Percentiles rank a stretch among this genome's conserved stretches.
phyloP scores from a whole-genome alignment of 2,329 filamentous ascomycete species.

The Eutypa lata region DNA sequence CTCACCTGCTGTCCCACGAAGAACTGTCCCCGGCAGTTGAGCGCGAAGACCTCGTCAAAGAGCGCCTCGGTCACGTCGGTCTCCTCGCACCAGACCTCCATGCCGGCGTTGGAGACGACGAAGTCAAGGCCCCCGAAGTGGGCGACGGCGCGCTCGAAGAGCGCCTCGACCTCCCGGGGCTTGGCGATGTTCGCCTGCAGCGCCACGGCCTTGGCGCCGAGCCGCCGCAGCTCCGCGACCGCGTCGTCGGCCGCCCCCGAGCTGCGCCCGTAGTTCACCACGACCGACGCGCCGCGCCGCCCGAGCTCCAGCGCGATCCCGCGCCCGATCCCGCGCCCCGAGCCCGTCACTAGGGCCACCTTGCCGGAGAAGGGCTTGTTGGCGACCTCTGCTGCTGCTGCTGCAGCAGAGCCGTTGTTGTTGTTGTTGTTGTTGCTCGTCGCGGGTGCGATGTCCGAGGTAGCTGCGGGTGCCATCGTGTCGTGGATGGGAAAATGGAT shows the following conservation, averaged over 20 bases:
- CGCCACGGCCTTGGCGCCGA: constrained; percentile 55
- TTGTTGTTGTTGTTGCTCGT: constrained; percentile 20
- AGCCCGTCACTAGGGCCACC: constrained; percentile 61
- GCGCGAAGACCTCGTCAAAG: constrained; percentile 68
- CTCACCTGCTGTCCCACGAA: constrained; percentile 66
- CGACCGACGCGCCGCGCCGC: constrained; percentile 59
- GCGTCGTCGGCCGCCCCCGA: constrained; percentile 53
- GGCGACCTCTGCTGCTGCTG: too few relatives aligned
- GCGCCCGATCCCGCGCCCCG: constrained; percentile 63
- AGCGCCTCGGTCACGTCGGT: constrained; percentile 68
- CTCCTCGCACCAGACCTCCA: constrained; percentile 68
- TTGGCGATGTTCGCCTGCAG: constrained; percentile 65
- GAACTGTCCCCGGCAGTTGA: constrained; percentile 71
- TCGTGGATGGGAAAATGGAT: too few relatives aligned
- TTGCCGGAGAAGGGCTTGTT: constrained; percentile 43
- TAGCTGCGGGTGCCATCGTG: constrained; percentile 30
- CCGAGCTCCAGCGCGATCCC: constrained; percentile 67
- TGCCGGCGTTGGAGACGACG: constrained; percentile 69
- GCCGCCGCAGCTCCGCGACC: constrained; percentile 50
- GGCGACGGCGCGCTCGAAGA: constrained; percentile 63
- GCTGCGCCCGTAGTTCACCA: constrained; percentile 65
- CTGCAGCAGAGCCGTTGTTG: constrained; percentile 2
- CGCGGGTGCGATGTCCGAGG: constrained; percentile 5
- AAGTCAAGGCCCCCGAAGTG: constrained; percentile 70
- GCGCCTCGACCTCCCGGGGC: constrained; percentile 54